Percentiles rank a stretch among this genome's conserved stretches.
phyloP scores from a whole-genome alignment of 208 protist genomes.

The Endotrypanum monterogeii region DNA sequence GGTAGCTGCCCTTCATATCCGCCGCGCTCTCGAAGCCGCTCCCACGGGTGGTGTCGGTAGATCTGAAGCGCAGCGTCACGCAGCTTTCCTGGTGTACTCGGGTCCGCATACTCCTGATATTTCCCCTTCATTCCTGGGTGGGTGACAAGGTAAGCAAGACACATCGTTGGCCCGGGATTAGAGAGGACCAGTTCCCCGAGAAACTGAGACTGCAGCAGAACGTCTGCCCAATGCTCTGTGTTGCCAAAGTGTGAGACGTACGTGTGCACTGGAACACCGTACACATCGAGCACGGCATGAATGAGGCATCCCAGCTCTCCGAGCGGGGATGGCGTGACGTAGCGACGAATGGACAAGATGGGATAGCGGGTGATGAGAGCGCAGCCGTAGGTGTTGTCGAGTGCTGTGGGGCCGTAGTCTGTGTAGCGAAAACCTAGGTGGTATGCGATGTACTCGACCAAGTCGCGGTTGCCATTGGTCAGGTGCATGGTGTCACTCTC shows the following conservation, averaged over 20 bases:
- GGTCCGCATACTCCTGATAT: slow-evolving; percentile 62
- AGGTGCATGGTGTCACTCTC: slow-evolving; percentile 82
- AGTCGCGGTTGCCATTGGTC: slow-evolving; percentile 70
- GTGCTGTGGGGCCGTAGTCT: slow-evolving; percentile 70
- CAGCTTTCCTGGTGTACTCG: slow-evolving; percentile 44
- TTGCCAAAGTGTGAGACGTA: slow-evolving; percentile 88
- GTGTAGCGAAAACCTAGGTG: slow-evolving; percentile 74
- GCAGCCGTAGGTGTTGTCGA: slow-evolving; percentile 87
- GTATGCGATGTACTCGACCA: slow-evolving; percentile 82
- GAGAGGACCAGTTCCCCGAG: slow-evolving; percentile 44
- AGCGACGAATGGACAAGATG: slow-evolving; percentile 59
- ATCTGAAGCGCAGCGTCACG: slow-evolving; percentile 69
- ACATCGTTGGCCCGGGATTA: slow-evolving; percentile 71
- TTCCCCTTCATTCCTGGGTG: slow-evolving; percentile 50
- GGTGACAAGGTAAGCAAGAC: slow-evolving; percentile 82
- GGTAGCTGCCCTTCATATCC: slow-evolving; percentile 62
- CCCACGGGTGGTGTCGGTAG: slow-evolving; percentile 64
- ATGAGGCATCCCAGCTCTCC: slow-evolving; percentile 76
- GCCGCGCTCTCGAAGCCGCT: slow-evolving; percentile 60
- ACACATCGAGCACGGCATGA: slow-evolving; percentile 72
- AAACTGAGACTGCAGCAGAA: slow-evolving; percentile 85
- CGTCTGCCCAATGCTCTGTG: slow-evolving; percentile 83
- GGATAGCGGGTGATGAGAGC: slow-evolving; percentile 79
- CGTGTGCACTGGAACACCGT: slow-evolving; percentile 58
- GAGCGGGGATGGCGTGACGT: slow-evolving; percentile 73